Conservation (phyloP, 176 grass and related monocot species). For the Carex pumila region DNA sequence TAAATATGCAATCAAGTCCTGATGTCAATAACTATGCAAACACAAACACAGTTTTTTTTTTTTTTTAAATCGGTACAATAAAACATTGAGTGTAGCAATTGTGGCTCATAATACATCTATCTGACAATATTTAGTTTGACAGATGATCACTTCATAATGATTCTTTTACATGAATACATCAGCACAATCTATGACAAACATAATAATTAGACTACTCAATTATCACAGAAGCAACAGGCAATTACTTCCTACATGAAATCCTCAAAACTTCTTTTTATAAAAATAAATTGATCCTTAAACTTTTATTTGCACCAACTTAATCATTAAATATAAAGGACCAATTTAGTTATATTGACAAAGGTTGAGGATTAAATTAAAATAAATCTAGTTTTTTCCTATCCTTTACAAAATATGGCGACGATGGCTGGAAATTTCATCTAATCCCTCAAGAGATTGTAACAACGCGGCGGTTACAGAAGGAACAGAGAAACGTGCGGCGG, state of each 20-base stretch:
- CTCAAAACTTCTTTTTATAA: not conserved
- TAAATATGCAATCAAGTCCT: too few relatives aligned
- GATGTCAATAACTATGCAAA: too few relatives aligned
- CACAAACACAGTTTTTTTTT: too few relatives aligned
- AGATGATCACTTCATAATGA: not conserved
- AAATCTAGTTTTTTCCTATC: not conserved
- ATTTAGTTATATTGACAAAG: too few relatives aligned
- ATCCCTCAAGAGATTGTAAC: conserved; percentile 12
- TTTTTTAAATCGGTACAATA: too few relatives aligned
- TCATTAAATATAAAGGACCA: too few relatives aligned
- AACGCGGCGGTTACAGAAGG: conserved; percentile 46
- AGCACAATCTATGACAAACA: not conserved
- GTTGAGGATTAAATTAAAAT: not conserved
- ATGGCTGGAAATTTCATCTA: not conserved
- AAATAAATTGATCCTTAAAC: not conserved
- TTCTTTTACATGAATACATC: not conserved
- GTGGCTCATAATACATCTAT: too few relatives aligned
- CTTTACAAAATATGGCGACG: not conserved
- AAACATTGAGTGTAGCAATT: too few relatives aligned
- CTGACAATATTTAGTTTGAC: too few relatives aligned
- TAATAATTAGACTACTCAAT: not conserved
- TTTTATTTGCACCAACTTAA: too few relatives aligned
- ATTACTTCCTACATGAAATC: not conserved
- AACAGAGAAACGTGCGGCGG: conserved; percentile 36
- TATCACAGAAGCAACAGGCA: not conserved